Evolutionary conservation across 192 early-diverging fungal species (phyloP).

Genomic region (Lunasporangiospora selenospora): DNA sequence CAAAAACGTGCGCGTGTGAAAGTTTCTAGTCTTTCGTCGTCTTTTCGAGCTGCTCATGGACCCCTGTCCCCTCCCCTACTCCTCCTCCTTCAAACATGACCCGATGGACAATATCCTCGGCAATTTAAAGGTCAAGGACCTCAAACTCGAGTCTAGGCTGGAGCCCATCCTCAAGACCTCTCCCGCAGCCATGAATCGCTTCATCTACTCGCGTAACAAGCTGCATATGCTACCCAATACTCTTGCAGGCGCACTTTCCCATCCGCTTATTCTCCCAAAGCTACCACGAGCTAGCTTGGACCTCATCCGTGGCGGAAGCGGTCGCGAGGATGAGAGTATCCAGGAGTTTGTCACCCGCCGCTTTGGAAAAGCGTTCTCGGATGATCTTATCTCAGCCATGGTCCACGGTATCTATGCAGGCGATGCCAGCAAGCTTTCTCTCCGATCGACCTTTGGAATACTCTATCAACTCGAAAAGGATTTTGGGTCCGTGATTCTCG

Average conservation of each 20-base stretch:
- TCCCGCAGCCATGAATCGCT: slow-evolving; percentile 82
- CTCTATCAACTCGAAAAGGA: slow-evolving; percentile 74
- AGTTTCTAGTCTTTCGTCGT: not conserved
- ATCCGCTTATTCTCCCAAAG: slow-evolving; percentile 52
- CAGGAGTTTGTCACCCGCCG: slow-evolving; percentile 80
- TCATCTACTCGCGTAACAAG: slow-evolving; percentile 73
- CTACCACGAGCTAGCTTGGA: slow-evolving; percentile 66
- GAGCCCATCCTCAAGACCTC: slow-evolving; percentile 67
- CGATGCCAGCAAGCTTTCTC: slow-evolving; percentile 77
- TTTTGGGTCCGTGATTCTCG: slow-evolving; percentile 61
- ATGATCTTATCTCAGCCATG: slow-evolving; percentile 86
- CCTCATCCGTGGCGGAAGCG: slow-evolving; percentile 26
- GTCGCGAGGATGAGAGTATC: slow-evolving; percentile 80
- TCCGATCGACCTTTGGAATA: slow-evolving; percentile 74
- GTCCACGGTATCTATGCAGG: slow-evolving; percentile 96
- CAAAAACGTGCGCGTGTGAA: not conserved
- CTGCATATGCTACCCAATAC: slow-evolving; percentile 71
- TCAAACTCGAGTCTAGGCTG: slow-evolving; percentile 66
- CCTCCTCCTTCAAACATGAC: not conserved
- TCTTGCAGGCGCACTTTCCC: slow-evolving; percentile 21
- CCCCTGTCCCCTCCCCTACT: not conserved
- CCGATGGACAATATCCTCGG: no score
- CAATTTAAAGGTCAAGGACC: slow-evolving; percentile 68
- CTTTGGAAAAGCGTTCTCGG: slow-evolving; percentile 75
- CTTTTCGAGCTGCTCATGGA: not conserved